Evolutionary conservation across 2,329 filamentous ascomycete genomes (phyloP), one percentile per base, ranked within the genome.

Genomic region (Rhexocercosporidium sp.): DNA sequence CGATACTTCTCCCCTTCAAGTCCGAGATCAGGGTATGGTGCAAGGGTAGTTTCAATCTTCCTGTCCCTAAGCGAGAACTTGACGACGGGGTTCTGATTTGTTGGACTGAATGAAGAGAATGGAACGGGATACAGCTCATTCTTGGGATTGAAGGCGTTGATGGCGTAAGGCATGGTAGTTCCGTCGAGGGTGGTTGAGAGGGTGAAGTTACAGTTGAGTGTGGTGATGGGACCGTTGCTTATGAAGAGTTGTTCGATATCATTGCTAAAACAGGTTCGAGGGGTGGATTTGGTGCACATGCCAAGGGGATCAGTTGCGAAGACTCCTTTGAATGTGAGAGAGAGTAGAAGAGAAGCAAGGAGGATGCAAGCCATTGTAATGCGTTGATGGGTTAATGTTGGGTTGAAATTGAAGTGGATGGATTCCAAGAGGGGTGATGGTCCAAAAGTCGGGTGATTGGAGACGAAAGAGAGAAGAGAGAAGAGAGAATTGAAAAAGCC

Each of bases 41-140:
- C 59, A 12, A 61, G 25, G 14, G n/a, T 16, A 7, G 59, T 49
- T 3, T 37, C n/a, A 11, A 61, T 61, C 59, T 61, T 61, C 12
- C 22, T 22, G 27, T 61, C 29, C 14, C 3, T 51, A 9, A 61
- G 44, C 14, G 59, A 49, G 41, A 61, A 61, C 4, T 61, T 49
- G 16, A 61, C 27, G 14, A 22, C 29, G 37, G 59, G 59, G 27
- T 47, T 47, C 20, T 34, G 9, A 18, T n/a, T 49, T 11, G 44
- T 47, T 20, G 41, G 41, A 25, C 25, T 47, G 27, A 49, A 61
- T 11, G 41, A 46, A 8, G 59, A 46, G 31, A 47, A 14, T 22
- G 59, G 59, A 20, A 39, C 7, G 18, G 27, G 59, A 37, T 20
- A 37, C 18, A 18, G 29, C 29, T 56, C 27, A 37, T 56, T 56